Evolutionary conservation across 2,329 filamentous ascomycete species (phyloP).

Genomic region (Alternaria arbusti): DNA sequence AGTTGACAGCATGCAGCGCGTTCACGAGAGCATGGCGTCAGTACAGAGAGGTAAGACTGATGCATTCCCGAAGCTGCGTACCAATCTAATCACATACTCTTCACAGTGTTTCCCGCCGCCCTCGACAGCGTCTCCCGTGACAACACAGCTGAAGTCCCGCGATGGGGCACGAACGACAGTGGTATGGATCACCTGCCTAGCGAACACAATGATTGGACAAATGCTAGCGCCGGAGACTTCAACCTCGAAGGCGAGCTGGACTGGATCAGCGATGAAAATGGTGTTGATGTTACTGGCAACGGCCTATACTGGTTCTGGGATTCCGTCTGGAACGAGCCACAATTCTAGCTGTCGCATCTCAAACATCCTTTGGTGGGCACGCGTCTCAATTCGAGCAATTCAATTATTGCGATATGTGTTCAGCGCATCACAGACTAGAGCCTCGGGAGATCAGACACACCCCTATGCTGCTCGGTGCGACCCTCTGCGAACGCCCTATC

Average conservation of each 20-base stretch:
- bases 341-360: background rate
- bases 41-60: slow-evolving; percentile 17
- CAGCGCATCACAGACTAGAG: background rate
- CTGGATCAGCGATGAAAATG: slow-evolving; percentile 6
- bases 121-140: background rate
- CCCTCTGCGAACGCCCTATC: slow-evolving; percentile 3
- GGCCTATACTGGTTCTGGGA: slow-evolving; percentile 25
- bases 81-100: background rate
- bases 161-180: background rate
- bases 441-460: background rate
- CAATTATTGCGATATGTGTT: background rate
- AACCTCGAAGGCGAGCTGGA: background rate
- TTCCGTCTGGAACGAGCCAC: slow-evolving; percentile 13
- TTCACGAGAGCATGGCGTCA: slow-evolving; percentile 19
- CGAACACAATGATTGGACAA: background rate
- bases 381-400: background rate
- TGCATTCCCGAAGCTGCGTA: background rate
- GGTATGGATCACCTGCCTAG: background rate
- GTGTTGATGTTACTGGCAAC: slow-evolving; percentile 9
- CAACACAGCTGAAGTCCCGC: background rate
- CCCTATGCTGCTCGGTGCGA: background rate
- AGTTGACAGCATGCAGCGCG: slow-evolving; percentile 8
- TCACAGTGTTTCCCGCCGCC: background rate
- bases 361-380: background rate
- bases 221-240: background rate